A percentile compares a stretch with the other conserved stretches of the same genome.
Evolutionary conservation across 257 asterid genomes (phyloP).

Genomic region (Craterostigma plantagineum): DNA sequence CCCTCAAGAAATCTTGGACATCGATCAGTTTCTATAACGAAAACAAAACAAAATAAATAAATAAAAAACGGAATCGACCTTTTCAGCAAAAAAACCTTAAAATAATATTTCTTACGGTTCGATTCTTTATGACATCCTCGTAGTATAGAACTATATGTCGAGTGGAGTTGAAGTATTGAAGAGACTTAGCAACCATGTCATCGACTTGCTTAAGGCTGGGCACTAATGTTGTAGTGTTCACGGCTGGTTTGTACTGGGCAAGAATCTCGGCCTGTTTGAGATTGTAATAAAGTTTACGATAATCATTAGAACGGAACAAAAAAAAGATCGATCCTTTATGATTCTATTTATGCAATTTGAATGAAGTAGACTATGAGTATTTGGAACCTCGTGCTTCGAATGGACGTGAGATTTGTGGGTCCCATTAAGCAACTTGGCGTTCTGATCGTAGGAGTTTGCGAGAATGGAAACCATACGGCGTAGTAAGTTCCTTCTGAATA

Average conservation of each 20-base stretch:
- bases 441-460: constrained; percentile 82
- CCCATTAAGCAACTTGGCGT: constrained; percentile 66
- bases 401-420: constrained; percentile 97
- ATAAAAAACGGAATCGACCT: background rate
- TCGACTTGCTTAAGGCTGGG: constrained; percentile 57
- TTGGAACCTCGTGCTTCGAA: constrained; percentile 59
- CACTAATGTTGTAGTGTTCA: constrained; percentile 41
- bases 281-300: constrained; percentile 32
- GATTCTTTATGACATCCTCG: constrained; percentile 61
- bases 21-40: constrained; percentile 47
- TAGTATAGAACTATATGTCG: constrained; percentile 64
- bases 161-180: constrained; percentile 65
- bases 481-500: constrained; percentile 79
- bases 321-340: too few relatives aligned
- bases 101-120: constrained; percentile 37
- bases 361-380: too few relatives aligned
- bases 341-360: background rate
- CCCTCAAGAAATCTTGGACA: constrained; percentile 71
- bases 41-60: background rate
- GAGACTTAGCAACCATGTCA: constrained; percentile 36
- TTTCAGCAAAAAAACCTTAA: too few relatives aligned
- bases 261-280: constrained; percentile 72
- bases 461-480: constrained; percentile 86
- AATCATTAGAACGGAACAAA: constrained; percentile 69
- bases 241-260: constrained; percentile 63